These are phyloP conservation scores for Gossypium australe DNA, from an alignment of 345 rosid species.

Conservation along the genomic window DNA sequence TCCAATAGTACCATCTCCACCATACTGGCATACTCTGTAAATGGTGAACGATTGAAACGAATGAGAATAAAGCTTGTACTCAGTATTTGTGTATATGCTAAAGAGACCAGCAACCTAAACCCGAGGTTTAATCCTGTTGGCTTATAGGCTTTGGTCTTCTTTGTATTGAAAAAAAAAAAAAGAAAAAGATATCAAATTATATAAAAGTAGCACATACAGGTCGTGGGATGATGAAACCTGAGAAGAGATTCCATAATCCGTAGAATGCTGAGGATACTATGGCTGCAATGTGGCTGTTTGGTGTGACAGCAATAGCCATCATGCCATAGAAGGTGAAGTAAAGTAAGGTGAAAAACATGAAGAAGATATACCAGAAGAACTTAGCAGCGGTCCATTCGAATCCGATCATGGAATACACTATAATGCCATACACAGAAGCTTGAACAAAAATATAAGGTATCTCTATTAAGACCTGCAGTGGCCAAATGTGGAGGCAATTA, in stretches of 20 bases:
- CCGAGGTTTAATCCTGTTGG: neutral
- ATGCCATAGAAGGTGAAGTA: conserved; percentile 72
- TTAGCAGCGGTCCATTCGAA: conserved; percentile 50
- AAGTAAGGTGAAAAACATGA: conserved; percentile 49
- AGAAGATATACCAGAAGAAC: conserved; percentile 64
- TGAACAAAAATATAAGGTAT: conserved; percentile 51
- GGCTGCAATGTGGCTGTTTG: conserved; percentile 54
- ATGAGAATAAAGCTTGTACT: neutral
- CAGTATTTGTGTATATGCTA: neutral
- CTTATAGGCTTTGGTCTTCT: neutral
- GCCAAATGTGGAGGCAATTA: neutral
- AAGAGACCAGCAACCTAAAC: neutral
- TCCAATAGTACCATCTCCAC: conserved; percentile 46
- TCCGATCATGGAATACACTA: conserved; percentile 62
- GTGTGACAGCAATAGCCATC: conserved; percentile 67
- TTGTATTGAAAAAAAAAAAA: neutral
- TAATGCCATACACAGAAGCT: conserved; percentile 35
- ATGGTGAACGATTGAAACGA: neutral
- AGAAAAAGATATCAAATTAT: neutral
- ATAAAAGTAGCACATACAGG: conserved; percentile 27
- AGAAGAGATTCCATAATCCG: conserved; percentile 52
- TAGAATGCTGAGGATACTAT: conserved; percentile 48
- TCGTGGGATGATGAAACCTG: conserved; percentile 62
- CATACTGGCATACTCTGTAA: conserved; percentile 16
- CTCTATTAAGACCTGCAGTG: conserved; percentile 52